Base-by-base conservation (phyloP, 768 basidiomycete species). In the Termitomyces sp. region DNA sequence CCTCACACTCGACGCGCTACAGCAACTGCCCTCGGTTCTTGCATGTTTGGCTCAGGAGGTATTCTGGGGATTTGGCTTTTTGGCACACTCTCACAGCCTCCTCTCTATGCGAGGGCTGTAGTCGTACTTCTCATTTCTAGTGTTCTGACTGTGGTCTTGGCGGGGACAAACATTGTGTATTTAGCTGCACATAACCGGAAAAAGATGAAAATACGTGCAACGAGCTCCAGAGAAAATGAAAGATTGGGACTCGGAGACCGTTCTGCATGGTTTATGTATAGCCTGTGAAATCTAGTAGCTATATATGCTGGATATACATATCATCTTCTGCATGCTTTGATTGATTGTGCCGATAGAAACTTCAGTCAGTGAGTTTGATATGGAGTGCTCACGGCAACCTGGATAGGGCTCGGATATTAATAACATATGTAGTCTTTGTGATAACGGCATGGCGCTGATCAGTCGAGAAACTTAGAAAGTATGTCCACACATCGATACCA, bases 1-100 rank as follows among this genome's bases (percentile, higher is more conserved):
- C 85, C 85, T 0, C 75, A 84, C 59, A 68, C 76, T 48, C 74
- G 83, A 30, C 79, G 85, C 14, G 86, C 84, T 1, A 85, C 84
- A 1, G 73, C 80, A 36, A 75, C 86, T 56, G 84, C 85, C 22
- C 74, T 85, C 32, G 77, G 76, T 1, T 82, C 83, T 60, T 80
- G 82, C 63, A 75, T 81, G 74, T 80, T 81, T 26, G 86, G 85
- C 64, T 71, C 76, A 0, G 84, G 84, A 16, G 83, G 83, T 2
- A 85, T 87, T 50, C 77, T 86, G 37, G 75, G 79, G 0, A 86
- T 82, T 0, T 86, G 84, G 84, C 75, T 84, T 8, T 66, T 85
- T 30, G 84, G 83, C 13, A 63, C 72, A 5, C 65, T 85, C 16
- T 82, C 81, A 3, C 71, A 76, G 1, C 70, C 78, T 1, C 84